Base-by-base conservation (phyloP, 371 early-diverging fungal species). In the Mucor plumbeus region DNA sequence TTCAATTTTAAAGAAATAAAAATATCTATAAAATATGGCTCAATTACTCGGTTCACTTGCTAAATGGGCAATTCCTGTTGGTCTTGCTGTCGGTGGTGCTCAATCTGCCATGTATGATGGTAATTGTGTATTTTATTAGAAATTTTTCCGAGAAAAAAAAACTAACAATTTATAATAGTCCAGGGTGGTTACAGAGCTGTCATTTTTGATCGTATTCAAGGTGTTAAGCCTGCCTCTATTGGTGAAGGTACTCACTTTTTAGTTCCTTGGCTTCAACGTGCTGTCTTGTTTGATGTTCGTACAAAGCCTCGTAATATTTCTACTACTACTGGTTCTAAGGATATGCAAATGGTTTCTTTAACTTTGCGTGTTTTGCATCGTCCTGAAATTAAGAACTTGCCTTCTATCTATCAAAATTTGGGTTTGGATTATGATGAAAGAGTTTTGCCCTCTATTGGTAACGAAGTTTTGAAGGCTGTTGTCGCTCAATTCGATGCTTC, bases 401-500 rank as follows among this genome's bases (percentile, higher is more conserved):
- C 96, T n/a, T 69, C 70, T 47, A 93, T 99, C 74, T 97, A 97
- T 81, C 94, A 94, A 81, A 90, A 86, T 64, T 82, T 98, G 59
- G 99, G 99, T 55, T 71, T 88, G 64, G 99, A 99, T 80, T 99
- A 97, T 72, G 98, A 98, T 72, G 99, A 99, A 78, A 86, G 98
- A 69, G 98, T 98, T 17, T 85, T 99, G 69, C 99, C 99, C 38
- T 94, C 94, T 64, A 98, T 99, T 75, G 99, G 98, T 76, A 99
- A 99, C 85, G 99, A 99, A 84, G 98, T 99, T 33, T 87, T 98
- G 72, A 99, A 99, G 90, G 86, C 95, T 64, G 91, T 97, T 59
- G 98, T 99, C 14, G 99, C 99, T 33, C 99, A 98, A 85, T 99
- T 97, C 76, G 97, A 98, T 80, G 98, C 99, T 63, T 86, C 91